phyloP scores from a whole-genome alignment of 306 rosid species.

The Pterocarpus santalinus region DNA sequence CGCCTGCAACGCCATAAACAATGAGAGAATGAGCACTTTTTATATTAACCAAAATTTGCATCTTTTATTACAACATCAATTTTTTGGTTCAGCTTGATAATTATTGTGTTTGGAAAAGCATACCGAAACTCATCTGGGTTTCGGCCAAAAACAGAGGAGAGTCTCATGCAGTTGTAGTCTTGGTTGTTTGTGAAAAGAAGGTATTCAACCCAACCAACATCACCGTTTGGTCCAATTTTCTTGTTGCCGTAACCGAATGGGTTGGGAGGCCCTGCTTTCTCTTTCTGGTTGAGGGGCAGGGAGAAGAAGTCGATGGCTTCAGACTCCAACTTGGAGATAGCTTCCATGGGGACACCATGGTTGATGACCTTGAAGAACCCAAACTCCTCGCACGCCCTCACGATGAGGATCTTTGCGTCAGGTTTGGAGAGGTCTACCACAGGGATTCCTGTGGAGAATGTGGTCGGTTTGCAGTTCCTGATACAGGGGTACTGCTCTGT shows the following conservation, averaged over 20 bases:
- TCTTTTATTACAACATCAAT: not conserved
- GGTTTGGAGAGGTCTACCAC: slow-evolving; percentile 76
- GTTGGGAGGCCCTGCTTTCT: slow-evolving; percentile 69
- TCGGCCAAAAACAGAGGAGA: slow-evolving; percentile 52
- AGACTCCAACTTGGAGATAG: slow-evolving; percentile 65
- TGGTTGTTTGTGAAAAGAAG: slow-evolving; percentile 70
- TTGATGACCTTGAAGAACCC: slow-evolving; percentile 88
- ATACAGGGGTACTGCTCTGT: slow-evolving; percentile 53
- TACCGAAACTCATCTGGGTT: slow-evolving; percentile 72
- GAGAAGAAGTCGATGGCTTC: slow-evolving; percentile 75
- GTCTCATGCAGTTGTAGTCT: slow-evolving; percentile 48
- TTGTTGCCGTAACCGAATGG: slow-evolving; percentile 83
- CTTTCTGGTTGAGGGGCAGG: slow-evolving; percentile 65
- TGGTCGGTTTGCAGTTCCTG: slow-evolving; percentile 48
- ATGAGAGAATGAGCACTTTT: not conserved
- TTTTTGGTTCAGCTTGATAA: not conserved
- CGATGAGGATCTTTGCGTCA: slow-evolving; percentile 68
- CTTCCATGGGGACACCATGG: slow-evolving; percentile 77
- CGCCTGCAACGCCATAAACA: not conserved
- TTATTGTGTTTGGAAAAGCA: not conserved
- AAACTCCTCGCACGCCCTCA: slow-evolving; percentile 81
- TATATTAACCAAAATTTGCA: too few species aligned
- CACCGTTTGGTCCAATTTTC: slow-evolving; percentile 72
- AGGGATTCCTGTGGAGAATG: slow-evolving; percentile 65
- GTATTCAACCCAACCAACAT: slow-evolving; percentile 85